Conservation (phyloP, 768 basidiomycete species). For the Rhodotorula sphaerocarpa region DNA sequence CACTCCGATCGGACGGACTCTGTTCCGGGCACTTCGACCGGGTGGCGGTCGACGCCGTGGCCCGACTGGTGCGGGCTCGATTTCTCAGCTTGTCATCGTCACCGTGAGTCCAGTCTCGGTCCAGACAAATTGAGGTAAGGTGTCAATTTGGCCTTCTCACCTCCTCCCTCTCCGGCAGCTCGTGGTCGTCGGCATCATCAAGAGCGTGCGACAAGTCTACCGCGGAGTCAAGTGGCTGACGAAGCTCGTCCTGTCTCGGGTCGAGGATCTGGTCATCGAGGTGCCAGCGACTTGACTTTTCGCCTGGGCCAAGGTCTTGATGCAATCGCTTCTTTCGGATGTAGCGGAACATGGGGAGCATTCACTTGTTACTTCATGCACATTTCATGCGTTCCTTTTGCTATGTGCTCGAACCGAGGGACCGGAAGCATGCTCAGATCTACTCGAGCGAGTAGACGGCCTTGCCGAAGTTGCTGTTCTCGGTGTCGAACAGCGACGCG, state of each 20-base stretch:
- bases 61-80: not conserved
- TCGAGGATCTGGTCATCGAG: slow-evolving; percentile 31
- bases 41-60: slow-evolving; percentile 4
- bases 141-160: too few relatives aligned
- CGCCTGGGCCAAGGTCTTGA: too few relatives aligned
- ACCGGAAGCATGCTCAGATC: too few relatives aligned
- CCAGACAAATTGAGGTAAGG: not conserved
- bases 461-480: slow-evolving; percentile 11
- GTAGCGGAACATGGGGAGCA: too few relatives aligned
- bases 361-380: too few relatives aligned
- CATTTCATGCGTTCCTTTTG: not conserved
- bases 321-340: too few relatives aligned
- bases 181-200: slow-evolving; percentile 12
- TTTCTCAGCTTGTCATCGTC: slow-evolving; percentile 11
- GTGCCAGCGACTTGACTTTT: not conserved
- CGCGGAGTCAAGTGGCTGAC: slow-evolving; percentile 12
- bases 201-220: slow-evolving; percentile 5
- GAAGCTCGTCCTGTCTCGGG: not conserved
- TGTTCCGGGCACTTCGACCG: slow-evolving; percentile 22
- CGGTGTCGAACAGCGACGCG: not conserved
- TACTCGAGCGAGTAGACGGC: slow-evolving; percentile 23
- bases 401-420: too few relatives aligned
- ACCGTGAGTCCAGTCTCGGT: not conserved
- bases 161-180: slow-evolving; percentile 2
- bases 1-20: slow-evolving; percentile 13